phyloP scores from a whole-genome alignment of 768 basidiomycete species.

The Chalciporus sphaerocephalus region DNA sequence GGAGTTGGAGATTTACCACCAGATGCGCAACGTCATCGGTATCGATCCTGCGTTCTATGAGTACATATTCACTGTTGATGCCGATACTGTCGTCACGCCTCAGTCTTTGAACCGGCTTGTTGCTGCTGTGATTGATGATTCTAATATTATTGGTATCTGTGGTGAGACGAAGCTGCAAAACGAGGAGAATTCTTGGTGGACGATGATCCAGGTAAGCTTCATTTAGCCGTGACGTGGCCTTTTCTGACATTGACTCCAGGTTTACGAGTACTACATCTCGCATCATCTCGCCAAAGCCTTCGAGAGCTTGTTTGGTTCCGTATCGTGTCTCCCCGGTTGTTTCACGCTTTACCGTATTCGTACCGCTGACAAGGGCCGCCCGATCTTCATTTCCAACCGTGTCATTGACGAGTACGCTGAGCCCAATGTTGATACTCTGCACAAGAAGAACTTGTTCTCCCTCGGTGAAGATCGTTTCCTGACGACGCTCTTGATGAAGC shows the following conservation, averaged over 20 bases:
- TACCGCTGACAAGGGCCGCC: slow-evolving; percentile 68
- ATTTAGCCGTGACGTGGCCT: not conserved
- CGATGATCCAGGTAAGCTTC: slow-evolving; percentile 61
- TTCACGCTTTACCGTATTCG: slow-evolving; percentile 69
- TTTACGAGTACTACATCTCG: slow-evolving; percentile 67
- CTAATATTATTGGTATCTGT: slow-evolving; percentile 62
- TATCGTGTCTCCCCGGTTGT: slow-evolving; percentile 71
- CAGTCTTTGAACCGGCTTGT: slow-evolving; percentile 68
- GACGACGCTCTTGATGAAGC: slow-evolving; percentile 65
- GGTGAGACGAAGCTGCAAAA: slow-evolving; percentile 68
- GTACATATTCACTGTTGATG: slow-evolving; percentile 70
- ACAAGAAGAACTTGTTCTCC: slow-evolving; percentile 67
- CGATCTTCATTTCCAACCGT: slow-evolving; percentile 67
- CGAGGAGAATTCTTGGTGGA: slow-evolving; percentile 68
- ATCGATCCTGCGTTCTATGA: slow-evolving; percentile 75
- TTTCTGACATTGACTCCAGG: slow-evolving; percentile 31
- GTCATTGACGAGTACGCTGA: slow-evolving; percentile 70
- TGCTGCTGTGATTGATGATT: slow-evolving; percentile 55
- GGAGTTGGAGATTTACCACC: slow-evolving; percentile 68
- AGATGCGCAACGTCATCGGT: slow-evolving; percentile 71
- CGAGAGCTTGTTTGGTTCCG: slow-evolving; percentile 64
- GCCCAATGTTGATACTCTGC: slow-evolving; percentile 60
- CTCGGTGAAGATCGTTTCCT: slow-evolving; percentile 71
- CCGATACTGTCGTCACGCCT: slow-evolving; percentile 62
- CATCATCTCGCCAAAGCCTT: slow-evolving; percentile 67